phyloP scores from a whole-genome alignment of 768 basidiomycete genomes.

The Lactarius deliciosus region DNA sequence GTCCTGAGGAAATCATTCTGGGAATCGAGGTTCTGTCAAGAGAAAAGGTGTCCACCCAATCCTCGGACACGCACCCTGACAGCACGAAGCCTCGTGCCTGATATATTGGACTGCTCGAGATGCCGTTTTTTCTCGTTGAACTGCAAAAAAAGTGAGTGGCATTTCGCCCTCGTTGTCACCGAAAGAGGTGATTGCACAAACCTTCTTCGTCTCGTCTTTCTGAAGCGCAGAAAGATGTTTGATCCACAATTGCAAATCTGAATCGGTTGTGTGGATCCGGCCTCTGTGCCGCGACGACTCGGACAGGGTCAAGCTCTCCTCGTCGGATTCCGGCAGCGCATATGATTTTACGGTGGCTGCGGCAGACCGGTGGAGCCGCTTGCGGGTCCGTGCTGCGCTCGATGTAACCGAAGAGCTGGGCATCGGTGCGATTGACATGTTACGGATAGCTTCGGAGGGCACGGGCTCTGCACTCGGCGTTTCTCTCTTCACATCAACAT shows the following conservation, averaged over 20 bases:
- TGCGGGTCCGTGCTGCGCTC: conserved; percentile 32
- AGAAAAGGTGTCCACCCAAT: conserved; percentile 1
- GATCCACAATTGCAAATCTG: conserved; percentile 63
- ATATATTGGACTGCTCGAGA: conserved; percentile 44
- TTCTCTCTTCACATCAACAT: conserved; percentile 29
- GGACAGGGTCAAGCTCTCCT: conserved; percentile 49
- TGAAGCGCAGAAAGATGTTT: conserved; percentile 58
- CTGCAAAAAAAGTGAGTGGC: conserved; percentile 37
- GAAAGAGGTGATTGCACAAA: conserved; percentile 34
- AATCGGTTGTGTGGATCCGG: conserved; percentile 43
- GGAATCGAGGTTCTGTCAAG: neutral
- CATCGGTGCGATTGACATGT: conserved; percentile 24
- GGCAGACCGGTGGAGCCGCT: conserved; percentile 60
- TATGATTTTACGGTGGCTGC: conserved; percentile 57
- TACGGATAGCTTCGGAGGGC: conserved; percentile 28
- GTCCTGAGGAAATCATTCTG: conserved; percentile 73
- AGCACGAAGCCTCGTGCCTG: conserved; percentile 51
- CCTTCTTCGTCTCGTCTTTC: conserved; percentile 71
- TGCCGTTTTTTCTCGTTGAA: conserved; percentile 63
- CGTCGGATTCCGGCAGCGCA: conserved; percentile 67
- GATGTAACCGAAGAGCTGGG: conserved; percentile 36
- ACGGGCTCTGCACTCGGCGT: conserved; percentile 25
- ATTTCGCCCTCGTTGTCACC: neutral
- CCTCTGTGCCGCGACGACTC: conserved; percentile 36
- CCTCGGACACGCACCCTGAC: conserved; percentile 50